Evolutionary conservation across 2,329 filamentous ascomycete genomes (phyloP).

Genomic region (Fusarium nurragi): DNA sequence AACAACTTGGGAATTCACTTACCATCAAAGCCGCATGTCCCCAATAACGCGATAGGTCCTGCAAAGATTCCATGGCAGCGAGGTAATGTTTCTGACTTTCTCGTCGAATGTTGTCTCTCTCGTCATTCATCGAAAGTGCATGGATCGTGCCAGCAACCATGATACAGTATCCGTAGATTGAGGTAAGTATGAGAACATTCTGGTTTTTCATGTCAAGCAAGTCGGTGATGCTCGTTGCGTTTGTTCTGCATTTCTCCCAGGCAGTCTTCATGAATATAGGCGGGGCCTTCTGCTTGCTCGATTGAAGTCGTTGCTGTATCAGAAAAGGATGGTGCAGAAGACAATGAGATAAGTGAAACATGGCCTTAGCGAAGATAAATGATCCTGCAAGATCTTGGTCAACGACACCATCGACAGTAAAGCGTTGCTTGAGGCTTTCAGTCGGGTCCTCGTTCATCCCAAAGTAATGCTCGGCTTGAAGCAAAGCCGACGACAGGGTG

Average conservation of each 20-base stretch:
- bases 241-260: slow-evolving; percentile 11
- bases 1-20: not conserved
- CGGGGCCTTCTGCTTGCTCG: slow-evolving; percentile 4
- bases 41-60: slow-evolving; percentile 7
- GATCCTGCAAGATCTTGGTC: slow-evolving; percentile 7
- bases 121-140: slow-evolving; percentile 17
- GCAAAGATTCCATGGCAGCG: not conserved
- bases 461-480: slow-evolving; percentile 13
- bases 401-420: not conserved
- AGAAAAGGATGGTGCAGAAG: slow-evolving; percentile 14
- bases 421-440: not conserved
- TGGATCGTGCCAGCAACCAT: slow-evolving; percentile 21
- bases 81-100: not conserved
- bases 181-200: slow-evolving; percentile 10
- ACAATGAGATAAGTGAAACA: slow-evolving; percentile 15
- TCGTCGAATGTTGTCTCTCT: not conserved
- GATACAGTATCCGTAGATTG: slow-evolving; percentile 19
- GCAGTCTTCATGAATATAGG: slow-evolving; percentile 10
- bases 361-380: slow-evolving; percentile 20
- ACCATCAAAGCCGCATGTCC: slow-evolving; percentile 17
- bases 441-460: slow-evolving; percentile 1
- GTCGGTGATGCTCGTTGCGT: not conserved
- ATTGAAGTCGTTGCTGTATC: slow-evolving; percentile 7
- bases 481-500: not conserved
- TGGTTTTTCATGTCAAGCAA: slow-evolving; percentile 9